A percentile compares a stretch with the other conserved stretches of the same genome.
phyloP scores from a whole-genome alignment of 2,329 filamentous ascomycete species.

The Sphaerostilbella broomeana region DNA sequence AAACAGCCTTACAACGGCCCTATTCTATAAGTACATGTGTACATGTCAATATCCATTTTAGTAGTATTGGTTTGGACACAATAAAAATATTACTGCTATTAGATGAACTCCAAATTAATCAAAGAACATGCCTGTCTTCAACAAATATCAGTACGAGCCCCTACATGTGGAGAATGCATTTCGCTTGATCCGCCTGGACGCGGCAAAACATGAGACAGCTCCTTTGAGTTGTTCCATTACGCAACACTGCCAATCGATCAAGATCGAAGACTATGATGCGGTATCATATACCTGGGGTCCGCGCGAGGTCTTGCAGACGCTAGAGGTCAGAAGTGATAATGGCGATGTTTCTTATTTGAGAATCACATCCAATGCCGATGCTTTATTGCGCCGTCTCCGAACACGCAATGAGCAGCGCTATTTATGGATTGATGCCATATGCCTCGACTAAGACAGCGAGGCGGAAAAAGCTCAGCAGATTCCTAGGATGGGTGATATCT shows the following conservation, averaged over 20 bases:
- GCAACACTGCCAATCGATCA: not conserved
- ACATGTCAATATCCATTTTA: too few species aligned
- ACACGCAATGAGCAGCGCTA: not conserved
- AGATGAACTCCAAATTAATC: too few species aligned
- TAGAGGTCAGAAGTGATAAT: slow-evolving; percentile 1
- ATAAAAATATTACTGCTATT: too few species aligned
- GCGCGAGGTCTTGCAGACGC: not conserved
- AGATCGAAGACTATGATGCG: not conserved
- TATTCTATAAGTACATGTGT: too few species aligned
- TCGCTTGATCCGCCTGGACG: not conserved
- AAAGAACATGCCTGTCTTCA: slow-evolving; percentile 4
- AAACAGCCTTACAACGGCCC: too few species aligned
- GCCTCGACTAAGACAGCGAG: not conserved
- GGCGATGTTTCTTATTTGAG: slow-evolving; percentile 4
- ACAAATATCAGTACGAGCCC: slow-evolving; percentile 4
- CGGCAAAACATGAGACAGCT: not conserved
- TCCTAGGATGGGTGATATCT: not conserved
- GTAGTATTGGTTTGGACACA: too few species aligned
- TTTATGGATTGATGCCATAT: not conserved
- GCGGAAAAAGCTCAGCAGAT: not conserved
- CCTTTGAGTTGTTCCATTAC: not conserved
- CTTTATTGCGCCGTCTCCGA: slow-evolving; percentile 5
- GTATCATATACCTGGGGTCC: slow-evolving; percentile 1
- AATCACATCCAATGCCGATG: slow-evolving; percentile 6
- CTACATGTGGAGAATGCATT: not conserved